These are phyloP conservation scores for Wickerhamomyces tratensis DNA, from an alignment of 805 yeast species.

Conservation along the genomic window DNA sequence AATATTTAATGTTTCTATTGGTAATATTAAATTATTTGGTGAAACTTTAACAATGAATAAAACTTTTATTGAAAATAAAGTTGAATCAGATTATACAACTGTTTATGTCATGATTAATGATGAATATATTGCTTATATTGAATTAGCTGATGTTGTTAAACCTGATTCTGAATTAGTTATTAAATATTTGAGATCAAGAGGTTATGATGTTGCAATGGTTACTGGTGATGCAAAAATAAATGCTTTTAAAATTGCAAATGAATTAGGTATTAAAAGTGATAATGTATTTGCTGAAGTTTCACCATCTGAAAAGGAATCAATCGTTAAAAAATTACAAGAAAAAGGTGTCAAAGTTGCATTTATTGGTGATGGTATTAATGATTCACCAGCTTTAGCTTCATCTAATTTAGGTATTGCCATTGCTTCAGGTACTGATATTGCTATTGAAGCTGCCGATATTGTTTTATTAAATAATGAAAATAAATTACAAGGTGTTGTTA, in stretches of 20 bases:
- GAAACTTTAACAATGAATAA: slow-evolving; percentile 8
- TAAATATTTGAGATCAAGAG: slow-evolving; percentile 36
- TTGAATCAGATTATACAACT: slow-evolving; percentile 30
- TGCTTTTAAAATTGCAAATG: slow-evolving; percentile 54
- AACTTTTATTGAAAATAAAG: slow-evolving; percentile 9
- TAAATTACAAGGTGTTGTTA: slow-evolving; percentile 37
- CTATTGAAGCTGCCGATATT: slow-evolving; percentile 93
- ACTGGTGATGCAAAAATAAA: slow-evolving; percentile 75
- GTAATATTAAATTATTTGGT: slow-evolving; percentile 36
- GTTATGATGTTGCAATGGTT: slow-evolving; percentile 69
- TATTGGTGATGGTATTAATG: slow-evolving; percentile 97
- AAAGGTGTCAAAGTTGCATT: slow-evolving; percentile 53
- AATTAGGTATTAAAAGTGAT: slow-evolving; percentile 53
- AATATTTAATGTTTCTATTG: slow-evolving; percentile 34
- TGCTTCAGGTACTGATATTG: slow-evolving; percentile 90
- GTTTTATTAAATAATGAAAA: slow-evolving; percentile 48
- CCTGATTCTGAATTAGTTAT: slow-evolving; percentile 56
- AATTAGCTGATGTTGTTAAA: slow-evolving; percentile 59
- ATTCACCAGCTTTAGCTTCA: slow-evolving; percentile 89
- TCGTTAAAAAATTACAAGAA: slow-evolving; percentile 48
- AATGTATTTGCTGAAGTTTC: slow-evolving; percentile 68
- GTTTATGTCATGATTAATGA: slow-evolving; percentile 53
- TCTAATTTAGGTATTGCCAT: slow-evolving; percentile 89
- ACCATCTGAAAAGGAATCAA: slow-evolving; percentile 67
- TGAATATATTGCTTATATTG: slow-evolving; percentile 52